Percentiles rank a stretch among this genome's conserved stretches.
These are phyloP conservation scores for Recurvomyces mirabilis DNA, from an alignment of 495 filamentous ascomycete genomes.

Conservation along the genomic window DNA sequence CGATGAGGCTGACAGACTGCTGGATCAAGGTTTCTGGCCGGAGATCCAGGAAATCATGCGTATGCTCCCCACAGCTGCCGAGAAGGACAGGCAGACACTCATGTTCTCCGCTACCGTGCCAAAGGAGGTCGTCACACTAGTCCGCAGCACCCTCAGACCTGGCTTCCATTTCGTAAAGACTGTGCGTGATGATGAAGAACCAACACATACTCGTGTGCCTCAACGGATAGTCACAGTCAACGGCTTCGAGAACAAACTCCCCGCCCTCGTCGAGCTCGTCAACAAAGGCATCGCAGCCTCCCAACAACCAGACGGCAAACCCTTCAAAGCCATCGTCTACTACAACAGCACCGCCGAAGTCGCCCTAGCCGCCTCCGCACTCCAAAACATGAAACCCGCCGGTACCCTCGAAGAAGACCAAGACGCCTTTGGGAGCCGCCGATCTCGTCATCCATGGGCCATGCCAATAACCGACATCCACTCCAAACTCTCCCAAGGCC, in stretches of 20 bases:
- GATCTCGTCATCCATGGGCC: constrained; percentile 36
- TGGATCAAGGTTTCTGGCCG: constrained; percentile 79
- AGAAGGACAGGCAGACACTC: constrained; percentile 71
- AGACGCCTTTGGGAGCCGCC: constrained; percentile 15
- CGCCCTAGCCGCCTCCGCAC: constrained; percentile 46
- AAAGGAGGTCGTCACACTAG: constrained; percentile 66
- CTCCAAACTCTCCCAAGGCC: constrained; percentile 56
- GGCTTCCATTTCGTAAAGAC: constrained; percentile 77
- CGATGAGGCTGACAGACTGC: constrained; percentile 86
- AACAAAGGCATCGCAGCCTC: constrained; percentile 41
- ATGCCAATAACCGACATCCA: constrained; percentile 59
- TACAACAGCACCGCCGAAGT: constrained; percentile 68
- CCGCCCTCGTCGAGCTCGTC: constrained; percentile 63
- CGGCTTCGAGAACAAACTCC: constrained; percentile 66
- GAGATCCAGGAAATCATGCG: constrained; percentile 62
- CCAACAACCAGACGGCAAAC: constrained; percentile 33
- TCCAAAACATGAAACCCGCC: constrained; percentile 41
- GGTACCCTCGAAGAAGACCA: constrained; percentile 15
- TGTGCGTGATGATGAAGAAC: constrained; percentile 63
- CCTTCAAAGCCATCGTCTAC: constrained; percentile 93
- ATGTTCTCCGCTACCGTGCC: constrained; percentile 92
- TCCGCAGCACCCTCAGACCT: constrained; percentile 54
- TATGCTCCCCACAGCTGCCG: constrained; percentile 47
- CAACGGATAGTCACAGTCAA: constrained; percentile 56
- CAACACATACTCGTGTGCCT: constrained; percentile 73